Evolutionary conservation across 768 basidiomycete species (phyloP).

Genomic region (Butyriboletus loyo): DNA sequence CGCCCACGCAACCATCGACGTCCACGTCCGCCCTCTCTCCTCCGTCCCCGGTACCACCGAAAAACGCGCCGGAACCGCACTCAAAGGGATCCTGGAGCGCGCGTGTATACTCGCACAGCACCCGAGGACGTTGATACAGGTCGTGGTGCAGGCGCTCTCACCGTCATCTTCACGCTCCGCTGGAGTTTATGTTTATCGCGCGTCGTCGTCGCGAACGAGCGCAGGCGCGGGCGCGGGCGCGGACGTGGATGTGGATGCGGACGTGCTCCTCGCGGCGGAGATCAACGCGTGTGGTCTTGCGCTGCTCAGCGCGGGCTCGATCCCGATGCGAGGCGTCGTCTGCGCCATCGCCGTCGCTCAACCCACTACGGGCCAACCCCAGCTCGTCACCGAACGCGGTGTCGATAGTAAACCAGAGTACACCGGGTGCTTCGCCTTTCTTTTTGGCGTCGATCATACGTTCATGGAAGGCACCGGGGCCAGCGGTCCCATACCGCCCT

Average conservation of each 20-base stretch:
- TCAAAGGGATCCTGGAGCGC: constrained; percentile 59
- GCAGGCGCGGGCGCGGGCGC: too few relatives aligned
- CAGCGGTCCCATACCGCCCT: constrained; percentile 16
- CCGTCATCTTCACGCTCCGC: background rate
- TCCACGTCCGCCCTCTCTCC: constrained; percentile 65
- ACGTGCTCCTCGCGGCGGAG: constrained; percentile 55
- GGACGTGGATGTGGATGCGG: constrained; percentile 27
- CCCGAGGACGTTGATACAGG: constrained; percentile 72
- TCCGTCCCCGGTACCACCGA: constrained; percentile 68
- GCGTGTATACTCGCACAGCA: constrained; percentile 62
- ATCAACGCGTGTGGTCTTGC: constrained; percentile 72
- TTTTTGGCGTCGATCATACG: constrained; percentile 34
- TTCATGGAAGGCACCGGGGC: background rate
- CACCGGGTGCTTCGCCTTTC: constrained; percentile 70
- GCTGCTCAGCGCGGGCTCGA: constrained; percentile 62
- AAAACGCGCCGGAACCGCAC: constrained; percentile 51
- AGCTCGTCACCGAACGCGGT: constrained; percentile 45
- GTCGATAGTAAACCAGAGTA: constrained; percentile 32
- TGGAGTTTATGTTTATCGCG: background rate
- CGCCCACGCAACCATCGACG: constrained; percentile 72
- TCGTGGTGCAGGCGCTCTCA: constrained; percentile 67
- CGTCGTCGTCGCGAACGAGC: background rate
- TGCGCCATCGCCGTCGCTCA: constrained; percentile 63
- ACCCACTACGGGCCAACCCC: constrained; percentile 11
- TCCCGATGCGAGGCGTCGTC: constrained; percentile 74